Percentiles rank a stretch among this genome's conserved stretches.
phyloP scores from a whole-genome alignment of 192 early-diverging fungal genomes.

The Backusella australiensis region DNA sequence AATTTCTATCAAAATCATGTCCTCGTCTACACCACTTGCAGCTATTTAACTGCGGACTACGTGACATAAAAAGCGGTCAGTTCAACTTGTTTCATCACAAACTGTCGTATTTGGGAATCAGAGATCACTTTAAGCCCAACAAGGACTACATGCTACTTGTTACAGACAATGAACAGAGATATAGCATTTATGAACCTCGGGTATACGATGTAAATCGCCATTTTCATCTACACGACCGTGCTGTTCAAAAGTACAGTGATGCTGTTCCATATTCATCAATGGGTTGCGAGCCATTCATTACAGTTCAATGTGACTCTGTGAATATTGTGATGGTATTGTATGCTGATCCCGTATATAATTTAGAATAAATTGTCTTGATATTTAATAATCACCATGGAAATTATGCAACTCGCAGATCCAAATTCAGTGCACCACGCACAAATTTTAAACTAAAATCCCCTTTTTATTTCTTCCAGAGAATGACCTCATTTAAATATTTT shows the following conservation, averaged over 20 bases:
- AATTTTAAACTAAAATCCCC: background rate
- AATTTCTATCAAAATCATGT: background rate
- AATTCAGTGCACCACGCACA: background rate
- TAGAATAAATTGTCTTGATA: too few species aligned
- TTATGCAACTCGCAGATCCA: background rate
- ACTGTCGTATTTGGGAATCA: background rate
- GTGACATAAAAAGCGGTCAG: background rate
- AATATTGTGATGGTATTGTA: background rate
- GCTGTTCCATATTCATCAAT: background rate
- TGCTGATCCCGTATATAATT: background rate
- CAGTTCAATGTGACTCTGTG: background rate
- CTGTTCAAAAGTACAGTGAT: background rate
- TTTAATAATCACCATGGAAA: too few species aligned
- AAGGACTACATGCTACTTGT: background rate
- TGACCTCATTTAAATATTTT: background rate
- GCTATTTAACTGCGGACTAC: background rate
- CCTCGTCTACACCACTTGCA: background rate
- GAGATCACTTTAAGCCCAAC: background rate
- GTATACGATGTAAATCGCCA: background rate
- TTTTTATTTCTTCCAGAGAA: background rate
- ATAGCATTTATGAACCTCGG: background rate
- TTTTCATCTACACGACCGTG: background rate
- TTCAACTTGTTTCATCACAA: background rate
- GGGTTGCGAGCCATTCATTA: background rate
- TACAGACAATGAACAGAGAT: background rate